Base-by-base conservation (phyloP, 208 protist species). In the Acanthamoeba quina region DNA sequence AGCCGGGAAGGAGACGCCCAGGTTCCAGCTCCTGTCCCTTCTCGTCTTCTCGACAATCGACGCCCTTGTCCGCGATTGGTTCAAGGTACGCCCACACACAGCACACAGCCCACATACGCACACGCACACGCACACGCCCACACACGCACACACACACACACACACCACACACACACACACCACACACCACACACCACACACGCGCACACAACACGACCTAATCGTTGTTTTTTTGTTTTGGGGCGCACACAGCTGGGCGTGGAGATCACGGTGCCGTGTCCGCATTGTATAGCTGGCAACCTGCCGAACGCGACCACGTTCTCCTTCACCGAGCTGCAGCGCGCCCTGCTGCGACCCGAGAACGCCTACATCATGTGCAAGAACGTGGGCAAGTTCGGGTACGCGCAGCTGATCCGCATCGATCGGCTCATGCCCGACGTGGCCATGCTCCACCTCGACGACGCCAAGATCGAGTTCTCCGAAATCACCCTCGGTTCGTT, bases 291-390 rank as follows among this genome's bases (percentile, higher is more conserved):
- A 6, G 82, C 82, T 3, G 54, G n/a, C n/a, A 89, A 89, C 52
- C 6, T 68, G n/a, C 6, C 82, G n/a, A 66, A 89, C 19, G 31
- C 58, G 31, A 66, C 82, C 49, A 66, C 58, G 21, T 89, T 89
- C 82, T 64, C 82, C 47, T 89, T 89, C 82, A 60, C 37, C 37
- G 82, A 89, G 82, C 82, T 89, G 10, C 82, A 89, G 58, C 49
- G 34, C n/a, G 58, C 82, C 24, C 31, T 89, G 10, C 29, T 89
- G 7, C 82, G 24, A 11, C 41, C 29, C 31, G 82, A 89, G 82
- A 47, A 47, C 19, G 82, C 82, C 82, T 89, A 89, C 37, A 66
- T 89, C 82, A 64, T 68, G 21, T 89, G 82, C 52, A 89, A 89
- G 21, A 66, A 60, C 37, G 74, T 56, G 41, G 82, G 82, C 58